Evolutionary conservation across 2,329 filamentous ascomycete species (phyloP).

Genomic region (Hypoxylon sp.): DNA sequence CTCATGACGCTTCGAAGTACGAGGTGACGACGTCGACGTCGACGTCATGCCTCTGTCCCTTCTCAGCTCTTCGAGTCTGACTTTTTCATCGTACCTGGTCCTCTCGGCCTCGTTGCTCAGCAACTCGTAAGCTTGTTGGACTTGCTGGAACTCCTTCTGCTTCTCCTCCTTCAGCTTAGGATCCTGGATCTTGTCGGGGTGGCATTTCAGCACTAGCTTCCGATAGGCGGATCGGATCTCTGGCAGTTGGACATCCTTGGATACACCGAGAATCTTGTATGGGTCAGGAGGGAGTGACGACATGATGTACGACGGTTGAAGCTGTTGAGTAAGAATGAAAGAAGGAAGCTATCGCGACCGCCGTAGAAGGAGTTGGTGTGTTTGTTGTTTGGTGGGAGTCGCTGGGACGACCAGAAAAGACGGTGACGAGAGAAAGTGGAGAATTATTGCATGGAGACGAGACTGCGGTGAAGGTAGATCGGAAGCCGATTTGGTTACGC

Average conservation of each 20-base stretch:
- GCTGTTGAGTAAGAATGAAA: constrained; percentile 9
- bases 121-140: constrained; percentile 93
- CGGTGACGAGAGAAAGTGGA: constrained; percentile 44
- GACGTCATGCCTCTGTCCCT: constrained; percentile 61
- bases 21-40: constrained; percentile 62
- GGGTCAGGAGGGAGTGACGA: constrained; percentile 76
- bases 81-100: constrained; percentile 81
- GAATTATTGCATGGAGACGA: constrained; percentile 46
- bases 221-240: constrained; percentile 85
- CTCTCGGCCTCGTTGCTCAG: constrained; percentile 82
- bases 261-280: constrained; percentile 81
- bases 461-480: constrained; percentile 44
- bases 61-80: constrained; percentile 74
- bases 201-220: constrained; percentile 88
- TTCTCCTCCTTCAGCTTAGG: constrained; percentile 81
- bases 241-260: constrained; percentile 75
- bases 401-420: constrained; percentile 46
- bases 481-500: constrained; percentile 47
- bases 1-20: constrained; percentile 55
- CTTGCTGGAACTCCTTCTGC: constrained; percentile 89
- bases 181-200: constrained; percentile 91
- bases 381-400: constrained; percentile 41
- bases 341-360: constrained; percentile 30
- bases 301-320: constrained; percentile 55
- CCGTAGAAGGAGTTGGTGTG: constrained; percentile 19